Conservation (phyloP, 352 stramenopile genomes). For the Phytopythium delawarense region DNA sequence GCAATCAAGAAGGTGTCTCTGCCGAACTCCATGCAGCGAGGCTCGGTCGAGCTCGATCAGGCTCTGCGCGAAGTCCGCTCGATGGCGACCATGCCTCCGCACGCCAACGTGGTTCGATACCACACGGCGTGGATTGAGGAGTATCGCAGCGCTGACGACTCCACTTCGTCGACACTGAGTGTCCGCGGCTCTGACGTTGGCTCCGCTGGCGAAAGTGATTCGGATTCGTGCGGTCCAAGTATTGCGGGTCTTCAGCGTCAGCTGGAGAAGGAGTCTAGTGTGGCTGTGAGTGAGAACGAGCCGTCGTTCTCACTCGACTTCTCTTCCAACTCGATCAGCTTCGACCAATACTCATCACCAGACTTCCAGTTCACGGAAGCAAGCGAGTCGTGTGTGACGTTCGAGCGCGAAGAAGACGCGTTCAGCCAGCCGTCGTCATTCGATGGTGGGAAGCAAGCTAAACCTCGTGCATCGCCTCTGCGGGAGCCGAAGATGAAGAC, state of each 20-base stretch:
- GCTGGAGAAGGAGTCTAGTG: constrained; percentile 26
- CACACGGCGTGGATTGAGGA: constrained; percentile 79
- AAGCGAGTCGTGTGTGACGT: constrained; percentile 26
- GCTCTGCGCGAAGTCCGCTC: constrained; percentile 69
- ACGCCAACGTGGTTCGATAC: constrained; percentile 77
- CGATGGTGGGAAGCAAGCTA: constrained; percentile 7
- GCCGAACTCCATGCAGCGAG: constrained; percentile 29
- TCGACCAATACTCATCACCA: constrained; percentile 51
- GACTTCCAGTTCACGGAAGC: constrained; percentile 60
- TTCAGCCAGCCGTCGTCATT: constrained; percentile 16
- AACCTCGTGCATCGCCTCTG: background rate
- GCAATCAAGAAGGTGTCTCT: constrained; percentile 77
- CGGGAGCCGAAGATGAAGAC: constrained; percentile 13
- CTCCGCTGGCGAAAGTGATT: constrained; percentile 10
- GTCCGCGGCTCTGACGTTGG: constrained; percentile 31
- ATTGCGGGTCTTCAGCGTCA: constrained; percentile 8
- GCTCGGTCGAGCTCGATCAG: constrained; percentile 44
- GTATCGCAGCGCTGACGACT: constrained; percentile 22
- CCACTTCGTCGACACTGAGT: constrained; percentile 26
- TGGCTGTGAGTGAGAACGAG: constrained; percentile 15
- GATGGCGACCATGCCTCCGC: constrained; percentile 65
- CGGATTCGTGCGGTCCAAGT: background rate
- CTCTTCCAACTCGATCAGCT: constrained; percentile 42
- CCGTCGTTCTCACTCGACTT: constrained; percentile 57
- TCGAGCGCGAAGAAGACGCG: constrained; percentile 19